Percentiles rank a stretch among this genome's conserved stretches.
Evolutionary conservation across 768 basidiomycete genomes (phyloP).

Genomic region (Mycena vitilis): DNA sequence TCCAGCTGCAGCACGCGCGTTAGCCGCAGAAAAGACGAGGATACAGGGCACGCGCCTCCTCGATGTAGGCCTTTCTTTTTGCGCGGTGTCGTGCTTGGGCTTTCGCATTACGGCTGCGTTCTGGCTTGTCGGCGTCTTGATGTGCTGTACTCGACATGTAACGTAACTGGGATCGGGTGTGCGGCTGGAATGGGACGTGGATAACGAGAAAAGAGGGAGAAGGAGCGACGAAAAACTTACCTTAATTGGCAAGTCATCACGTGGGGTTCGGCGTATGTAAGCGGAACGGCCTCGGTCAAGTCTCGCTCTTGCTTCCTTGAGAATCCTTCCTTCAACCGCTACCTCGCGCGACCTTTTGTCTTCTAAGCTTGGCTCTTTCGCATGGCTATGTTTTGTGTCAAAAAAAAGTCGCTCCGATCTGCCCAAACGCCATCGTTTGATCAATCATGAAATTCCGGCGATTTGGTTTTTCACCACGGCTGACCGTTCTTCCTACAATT

Average conservation of each 20-base stretch:
- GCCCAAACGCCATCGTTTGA: too few species aligned
- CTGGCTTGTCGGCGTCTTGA: slow-evolving; percentile 65
- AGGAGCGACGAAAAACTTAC: slow-evolving; percentile 1
- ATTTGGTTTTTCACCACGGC: too few species aligned
- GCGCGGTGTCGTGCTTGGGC: slow-evolving; percentile 91
- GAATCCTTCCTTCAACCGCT: too few species aligned
- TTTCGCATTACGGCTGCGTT: slow-evolving; percentile 86
- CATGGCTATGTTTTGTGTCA: too few species aligned
- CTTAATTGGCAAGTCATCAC: neutral
- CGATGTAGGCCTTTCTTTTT: slow-evolving; percentile 93
- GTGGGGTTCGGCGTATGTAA: neutral
- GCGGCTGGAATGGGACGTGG: neutral
- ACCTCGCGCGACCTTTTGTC: too few species aligned
- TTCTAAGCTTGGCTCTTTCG: too few species aligned
- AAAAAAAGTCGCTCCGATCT: too few species aligned
- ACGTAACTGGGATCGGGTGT: neutral
- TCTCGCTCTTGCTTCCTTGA: too few species aligned
- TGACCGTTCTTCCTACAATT: too few species aligned
- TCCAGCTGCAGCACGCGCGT: slow-evolving; percentile 66
- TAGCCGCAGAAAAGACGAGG: neutral
- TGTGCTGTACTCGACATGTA: neutral
- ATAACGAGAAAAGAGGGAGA: slow-evolving; percentile 10
- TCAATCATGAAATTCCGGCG: too few species aligned
- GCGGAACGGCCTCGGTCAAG: neutral
- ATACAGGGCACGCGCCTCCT: slow-evolving; percentile 67